phyloP scores from a whole-genome alignment of 495 filamentous ascomycete species.

The Aspergillus ostianus region DNA sequence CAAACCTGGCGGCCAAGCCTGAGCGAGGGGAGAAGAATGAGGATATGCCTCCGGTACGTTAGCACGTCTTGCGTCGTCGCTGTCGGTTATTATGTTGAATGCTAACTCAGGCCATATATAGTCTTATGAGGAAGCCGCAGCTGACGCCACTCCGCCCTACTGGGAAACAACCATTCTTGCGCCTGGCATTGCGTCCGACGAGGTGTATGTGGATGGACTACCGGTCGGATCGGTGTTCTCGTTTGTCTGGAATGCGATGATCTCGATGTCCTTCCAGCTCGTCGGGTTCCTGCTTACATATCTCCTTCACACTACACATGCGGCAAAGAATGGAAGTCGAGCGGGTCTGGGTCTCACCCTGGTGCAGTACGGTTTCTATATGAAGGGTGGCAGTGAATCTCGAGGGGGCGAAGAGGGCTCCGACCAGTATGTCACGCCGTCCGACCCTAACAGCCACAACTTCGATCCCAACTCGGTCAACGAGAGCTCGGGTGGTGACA shows the following conservation, averaged over 20 bases:
- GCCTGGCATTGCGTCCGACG: constrained; percentile 79
- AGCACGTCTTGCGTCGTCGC: constrained; percentile 4
- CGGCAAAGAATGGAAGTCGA: constrained; percentile 93
- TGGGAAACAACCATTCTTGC: constrained; percentile 99
- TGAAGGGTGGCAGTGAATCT: constrained; percentile 63
- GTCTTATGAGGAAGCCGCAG: constrained; percentile 98
- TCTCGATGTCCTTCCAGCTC: constrained; percentile 96
- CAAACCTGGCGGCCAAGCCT: constrained; percentile 90
- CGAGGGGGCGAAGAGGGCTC: constrained; percentile 44
- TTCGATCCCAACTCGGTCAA: constrained; percentile 72
- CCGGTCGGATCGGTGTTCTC: constrained; percentile 94
- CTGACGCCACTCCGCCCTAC: constrained; percentile 93
- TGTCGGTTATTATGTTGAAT: not conserved
- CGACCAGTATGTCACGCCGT: constrained; percentile 57
- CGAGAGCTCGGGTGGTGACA: constrained; percentile 39
- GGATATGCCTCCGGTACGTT: constrained; percentile 87
- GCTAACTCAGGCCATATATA: constrained; percentile 34
- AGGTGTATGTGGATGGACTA: constrained; percentile 94
- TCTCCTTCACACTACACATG: constrained; percentile 95
- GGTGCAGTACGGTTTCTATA: constrained; percentile 94
- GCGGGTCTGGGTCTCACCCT: constrained; percentile 93
- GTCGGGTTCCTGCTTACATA: constrained; percentile 98
- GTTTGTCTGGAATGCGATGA: constrained; percentile 98
- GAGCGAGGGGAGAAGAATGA: constrained; percentile 76
- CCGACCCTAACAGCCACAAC: constrained; percentile 86